phyloP scores from a whole-genome alignment of 1,284 basidiomycete species.

The Inonotus obliquus region DNA sequence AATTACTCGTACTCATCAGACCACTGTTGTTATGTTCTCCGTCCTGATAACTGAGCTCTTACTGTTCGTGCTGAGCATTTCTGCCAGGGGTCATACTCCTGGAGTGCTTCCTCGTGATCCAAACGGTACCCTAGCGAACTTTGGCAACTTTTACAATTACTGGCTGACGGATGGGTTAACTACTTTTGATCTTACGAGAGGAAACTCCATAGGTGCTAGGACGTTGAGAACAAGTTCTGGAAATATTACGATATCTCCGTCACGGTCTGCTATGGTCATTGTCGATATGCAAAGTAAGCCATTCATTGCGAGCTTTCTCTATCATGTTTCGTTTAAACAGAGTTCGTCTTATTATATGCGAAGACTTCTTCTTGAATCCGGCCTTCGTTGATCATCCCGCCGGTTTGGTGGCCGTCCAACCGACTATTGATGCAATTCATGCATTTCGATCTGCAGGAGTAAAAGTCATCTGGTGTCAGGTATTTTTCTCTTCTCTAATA shows the following conservation, averaged over 20 bases:
- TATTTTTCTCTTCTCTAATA: background rate
- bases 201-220: background rate
- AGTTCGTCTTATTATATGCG: background rate
- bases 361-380: slow-evolving; percentile 18
- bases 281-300: slow-evolving; percentile 21
- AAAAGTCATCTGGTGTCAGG: slow-evolving; percentile 17
- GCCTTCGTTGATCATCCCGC: background rate
- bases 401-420: slow-evolving; percentile 8
- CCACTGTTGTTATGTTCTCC: background rate
- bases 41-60: background rate
- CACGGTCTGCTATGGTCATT: slow-evolving; percentile 19
- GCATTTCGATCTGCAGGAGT: slow-evolving; percentile 19
- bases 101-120: background rate
- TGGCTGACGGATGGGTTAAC: slow-evolving; percentile 1
- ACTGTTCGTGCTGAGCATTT: background rate
- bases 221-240: background rate
- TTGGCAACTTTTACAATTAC: slow-evolving; percentile 17
- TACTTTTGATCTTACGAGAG: slow-evolving; percentile 11
- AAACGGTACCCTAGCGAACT: background rate
- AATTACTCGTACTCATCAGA: background rate
- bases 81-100: background rate
- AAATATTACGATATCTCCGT: slow-evolving; percentile 13
- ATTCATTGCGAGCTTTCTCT: background rate
- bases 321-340: background rate
- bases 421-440: slow-evolving; percentile 14